phyloP scores from a whole-genome alignment of 495 filamentous ascomycete species.

The Pseudevernia furfuracea region DNA sequence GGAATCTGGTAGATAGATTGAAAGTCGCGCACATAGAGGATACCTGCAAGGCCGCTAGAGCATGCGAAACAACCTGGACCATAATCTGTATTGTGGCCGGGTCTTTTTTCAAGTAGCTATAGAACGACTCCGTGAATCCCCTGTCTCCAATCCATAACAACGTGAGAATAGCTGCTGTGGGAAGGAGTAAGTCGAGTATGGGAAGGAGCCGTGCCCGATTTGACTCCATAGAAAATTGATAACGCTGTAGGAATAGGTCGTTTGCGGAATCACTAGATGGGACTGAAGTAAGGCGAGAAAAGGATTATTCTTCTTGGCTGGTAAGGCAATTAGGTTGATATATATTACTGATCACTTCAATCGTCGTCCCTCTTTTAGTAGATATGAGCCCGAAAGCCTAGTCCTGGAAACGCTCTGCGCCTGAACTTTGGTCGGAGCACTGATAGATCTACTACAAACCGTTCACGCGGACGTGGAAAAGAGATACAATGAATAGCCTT shows the following conservation, averaged over 20 bases:
- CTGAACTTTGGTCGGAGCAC: too few species aligned
- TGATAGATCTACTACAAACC: too few species aligned
- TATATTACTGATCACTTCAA: too few species aligned
- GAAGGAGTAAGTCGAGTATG: background rate
- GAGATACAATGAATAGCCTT: too few species aligned
- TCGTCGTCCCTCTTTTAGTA: too few species aligned
- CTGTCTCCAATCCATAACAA: background rate
- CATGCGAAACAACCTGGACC: background rate
- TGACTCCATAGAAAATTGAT: background rate
- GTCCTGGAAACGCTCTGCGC: too few species aligned
- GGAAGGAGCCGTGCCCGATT: slow-evolving; percentile 3
- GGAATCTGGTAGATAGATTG: slow-evolving; percentile 2
- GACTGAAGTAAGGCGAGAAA: background rate
- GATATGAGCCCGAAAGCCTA: too few species aligned
- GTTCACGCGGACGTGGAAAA: too few species aligned
- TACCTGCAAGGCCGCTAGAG: background rate
- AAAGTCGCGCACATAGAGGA: background rate
- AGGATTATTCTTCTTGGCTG: too few species aligned
- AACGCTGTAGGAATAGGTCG: background rate
- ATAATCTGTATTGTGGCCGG: background rate
- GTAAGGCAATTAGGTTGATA: too few species aligned
- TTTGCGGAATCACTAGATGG: background rate
- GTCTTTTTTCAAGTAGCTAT: background rate
- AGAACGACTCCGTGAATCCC: background rate
- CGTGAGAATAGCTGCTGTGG: background rate